Evolutionary conservation across 306 rosid genomes (phyloP), one percentile per base, ranked within the genome.

Genomic region (Leucaena leucocephala): DNA sequence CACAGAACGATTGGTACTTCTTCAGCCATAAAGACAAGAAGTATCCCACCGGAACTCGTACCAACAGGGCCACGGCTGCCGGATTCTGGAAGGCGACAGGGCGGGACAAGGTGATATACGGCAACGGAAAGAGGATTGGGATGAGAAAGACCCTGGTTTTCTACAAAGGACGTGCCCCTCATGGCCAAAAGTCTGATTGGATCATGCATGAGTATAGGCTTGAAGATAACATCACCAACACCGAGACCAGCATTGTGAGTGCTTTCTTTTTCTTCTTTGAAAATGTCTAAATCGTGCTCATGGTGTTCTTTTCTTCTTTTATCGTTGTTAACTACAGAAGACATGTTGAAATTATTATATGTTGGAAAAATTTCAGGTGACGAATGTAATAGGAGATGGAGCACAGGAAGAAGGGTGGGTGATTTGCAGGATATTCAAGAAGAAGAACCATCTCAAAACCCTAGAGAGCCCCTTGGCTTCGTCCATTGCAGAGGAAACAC

Each of bases 41-140:
- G 89, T 95, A 95, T 74, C 98, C 98, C 2, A 92, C 98, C 0
- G 98, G 98, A 55, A 95, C 98, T 0, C 89, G 98, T 0, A 95
- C 98, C 2, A 95, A 95, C 19, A 91, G 98, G 0, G 98, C 98
- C 42, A 95, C 98, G 0, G 90, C 90, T 0, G 98, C 93, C 0
- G 98, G 98, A 3, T 95, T 95, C 83, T 95, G 98, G 98, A 95
- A 95, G 80, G 98, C 98, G 35, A 95, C 98, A 0, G 98, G 98
- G 7, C 97, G 98, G 4, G 98, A 95, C 72, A 95, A 95, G 81
- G 91, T 89, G 40, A 95, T 95, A 42, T 73, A 86, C 59, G 88
- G 93, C 84, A 85, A 83, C 68, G 90, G 89, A 8, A 88, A 74
- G 78, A 82, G 96, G 76, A 92, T 95, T 44, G 98, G 98, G 39